A percentile compares a stretch with the other conserved stretches of the same genome.
Evolutionary conservation across 257 asterid species (phyloP).

Genomic region (Penstemon newberryi): DNA sequence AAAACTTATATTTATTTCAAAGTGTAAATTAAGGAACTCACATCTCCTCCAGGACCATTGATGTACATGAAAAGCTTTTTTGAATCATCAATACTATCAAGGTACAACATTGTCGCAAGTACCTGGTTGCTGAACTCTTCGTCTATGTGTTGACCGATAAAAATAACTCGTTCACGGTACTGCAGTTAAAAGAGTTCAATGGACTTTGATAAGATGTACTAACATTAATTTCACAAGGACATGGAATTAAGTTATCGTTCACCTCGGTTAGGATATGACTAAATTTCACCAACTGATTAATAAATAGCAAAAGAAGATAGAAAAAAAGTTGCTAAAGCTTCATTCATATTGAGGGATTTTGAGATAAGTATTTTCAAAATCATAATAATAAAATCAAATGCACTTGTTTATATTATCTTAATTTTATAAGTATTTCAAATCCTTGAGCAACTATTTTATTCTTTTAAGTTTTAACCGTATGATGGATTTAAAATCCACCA

Average conservation of each 20-base stretch:
- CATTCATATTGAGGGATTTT: no score
- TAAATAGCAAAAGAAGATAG: constrained; percentile 2
- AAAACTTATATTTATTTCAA: neutral
- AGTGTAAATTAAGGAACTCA: constrained; percentile 43
- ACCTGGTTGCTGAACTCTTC: constrained; percentile 89
- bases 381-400: no score
- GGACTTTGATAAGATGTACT: constrained; percentile 15
- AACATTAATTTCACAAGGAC: constrained; percentile 6
- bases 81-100: constrained; percentile 76
- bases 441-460: no score
- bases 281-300: neutral
- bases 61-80: constrained; percentile 69
- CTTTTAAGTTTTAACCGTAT: no score
- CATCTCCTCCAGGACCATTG: constrained; percentile 97
- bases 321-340: neutral
- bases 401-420: no score
- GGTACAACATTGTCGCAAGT: constrained; percentile 92
- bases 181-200: constrained; percentile 38
- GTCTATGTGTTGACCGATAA: constrained; percentile 74
- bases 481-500: no score
- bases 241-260: neutral
- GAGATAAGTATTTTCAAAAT: no score
- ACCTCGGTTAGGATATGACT: neutral
- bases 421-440: no score
- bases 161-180: constrained; percentile 92